Evolutionary conservation across 345 rosid genomes (phyloP).

Genomic region (Firmiana major): DNA sequence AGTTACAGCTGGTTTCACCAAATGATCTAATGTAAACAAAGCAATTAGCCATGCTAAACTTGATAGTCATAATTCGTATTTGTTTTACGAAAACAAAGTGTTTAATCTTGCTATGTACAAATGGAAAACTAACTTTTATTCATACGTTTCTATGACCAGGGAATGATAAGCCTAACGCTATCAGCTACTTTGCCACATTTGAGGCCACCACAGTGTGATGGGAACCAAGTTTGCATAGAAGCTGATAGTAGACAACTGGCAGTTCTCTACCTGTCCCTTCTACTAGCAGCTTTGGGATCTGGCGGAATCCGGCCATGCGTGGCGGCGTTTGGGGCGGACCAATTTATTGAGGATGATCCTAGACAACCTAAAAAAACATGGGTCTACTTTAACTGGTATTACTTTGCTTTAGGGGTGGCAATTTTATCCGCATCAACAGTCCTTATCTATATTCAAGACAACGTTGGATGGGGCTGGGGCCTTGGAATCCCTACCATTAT

Average conservation of each 20-base stretch:
- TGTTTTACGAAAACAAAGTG: not conserved
- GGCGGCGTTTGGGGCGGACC: slow-evolving; percentile 71
- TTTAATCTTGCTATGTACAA: not conserved
- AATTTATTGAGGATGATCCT: slow-evolving; percentile 45
- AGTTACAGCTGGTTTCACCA: too few relatives aligned
- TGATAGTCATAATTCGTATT: too few relatives aligned
- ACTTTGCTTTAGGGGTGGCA: slow-evolving; percentile 57
- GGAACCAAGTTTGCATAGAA: slow-evolving; percentile 37
- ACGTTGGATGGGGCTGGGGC: slow-evolving; percentile 68
- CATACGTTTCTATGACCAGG: slow-evolving; percentile 23
- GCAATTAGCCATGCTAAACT: too few relatives aligned
- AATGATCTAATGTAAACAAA: too few relatives aligned
- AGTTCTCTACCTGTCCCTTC: slow-evolving; percentile 45
- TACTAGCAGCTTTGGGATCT: slow-evolving; percentile 50
- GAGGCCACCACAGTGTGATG: slow-evolving; percentile 53
- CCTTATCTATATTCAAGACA: slow-evolving; percentile 58
- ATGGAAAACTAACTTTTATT: too few relatives aligned
- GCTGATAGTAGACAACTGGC: slow-evolving; percentile 39
- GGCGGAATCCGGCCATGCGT: slow-evolving; percentile 70
- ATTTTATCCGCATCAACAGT: slow-evolving; percentile 52
- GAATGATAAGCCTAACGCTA: slow-evolving; percentile 52
- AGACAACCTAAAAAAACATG: slow-evolving; percentile 41
- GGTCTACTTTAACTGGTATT: slow-evolving; percentile 71
- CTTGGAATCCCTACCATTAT: slow-evolving; percentile 59
- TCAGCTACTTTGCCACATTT: slow-evolving; percentile 48